Evolutionary conservation across 768 basidiomycete genomes (phyloP), one percentile per base, ranked within the genome.

Genomic region (Cystofilobasidium capitatum): DNA sequence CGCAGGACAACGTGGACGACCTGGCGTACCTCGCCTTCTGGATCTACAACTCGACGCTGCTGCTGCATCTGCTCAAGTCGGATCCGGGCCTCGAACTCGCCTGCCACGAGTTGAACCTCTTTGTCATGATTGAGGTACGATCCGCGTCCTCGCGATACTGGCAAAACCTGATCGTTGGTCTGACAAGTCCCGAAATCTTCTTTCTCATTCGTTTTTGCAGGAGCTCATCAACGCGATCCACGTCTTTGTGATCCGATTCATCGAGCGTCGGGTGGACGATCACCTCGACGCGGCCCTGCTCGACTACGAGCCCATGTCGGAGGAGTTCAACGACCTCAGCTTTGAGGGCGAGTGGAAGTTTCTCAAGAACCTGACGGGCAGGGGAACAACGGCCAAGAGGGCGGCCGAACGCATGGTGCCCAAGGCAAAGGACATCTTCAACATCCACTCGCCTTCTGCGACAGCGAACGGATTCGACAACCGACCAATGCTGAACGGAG

Each of bases 151-250:
- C 47, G 10, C 47, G 17, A 7, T 6, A 7, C 44, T 16, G 6
- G 14, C 13, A 49, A 17, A 8, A 17, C 9, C 16, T 29, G 5
- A 17, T 49, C 7, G 16, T n/a, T n/a, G n/a, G n/a, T n/a, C n/a
- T 29, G 5, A 20, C 36, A 35, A 12, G 29, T 26, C 22, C 13
- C 35, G 55, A 39, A 62, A 26, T 37, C 3, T 42, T 20, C 29
- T 61, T 29, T 45, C 8, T 55, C 54, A 20, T 45, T 45, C 8
- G 44, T n/a, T 16, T 3, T 31, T 62, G 44, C 89, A 91, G 77
- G 92, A 96, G 77, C 85, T 94, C 29, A 83, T 96, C 65, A 92
- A 94, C 76, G 92, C 93, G 40, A 88, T 96, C 54, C 96, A 92
- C 75, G 96, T 97, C 29, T 96, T 97, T 76, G 85, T 98, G 71